Evolutionary conservation across 1,284 basidiomycete genomes (phyloP).

Genomic region (Xerocomus nothofagi): DNA sequence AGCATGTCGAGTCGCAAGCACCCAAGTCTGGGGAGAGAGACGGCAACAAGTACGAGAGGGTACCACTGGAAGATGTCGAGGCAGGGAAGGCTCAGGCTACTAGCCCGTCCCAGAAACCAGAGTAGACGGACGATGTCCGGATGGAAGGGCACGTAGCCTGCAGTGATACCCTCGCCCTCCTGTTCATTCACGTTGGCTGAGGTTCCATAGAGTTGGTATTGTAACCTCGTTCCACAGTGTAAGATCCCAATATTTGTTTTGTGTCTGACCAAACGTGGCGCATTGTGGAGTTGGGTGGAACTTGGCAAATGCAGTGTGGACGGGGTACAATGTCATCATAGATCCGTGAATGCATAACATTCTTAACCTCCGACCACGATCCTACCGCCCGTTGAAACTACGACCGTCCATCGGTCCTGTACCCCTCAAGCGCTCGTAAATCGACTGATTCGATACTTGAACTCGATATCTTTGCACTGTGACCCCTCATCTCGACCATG

Average conservation of each 20-base stretch:
- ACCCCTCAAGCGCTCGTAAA: neutral
- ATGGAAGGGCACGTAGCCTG: conserved; percentile 5
- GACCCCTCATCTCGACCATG: conserved; percentile 38
- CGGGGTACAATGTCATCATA: conserved; percentile 8
- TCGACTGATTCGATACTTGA: neutral
- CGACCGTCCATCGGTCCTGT: neutral
- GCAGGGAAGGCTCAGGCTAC: conserved; percentile 43
- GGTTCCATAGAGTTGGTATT: conserved; percentile 16
- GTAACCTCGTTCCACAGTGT: conserved; percentile 1
- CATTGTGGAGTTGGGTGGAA: conserved; percentile 10
- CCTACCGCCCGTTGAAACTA: neutral
- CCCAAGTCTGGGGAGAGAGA: conserved; percentile 27
- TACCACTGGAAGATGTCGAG: conserved; percentile 53
- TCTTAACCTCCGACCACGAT: conserved; percentile 10
- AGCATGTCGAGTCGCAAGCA: conserved; percentile 63
- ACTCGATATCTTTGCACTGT: neutral
- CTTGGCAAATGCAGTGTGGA: conserved; percentile 4
- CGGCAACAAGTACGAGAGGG: conserved; percentile 42
- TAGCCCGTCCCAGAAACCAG: conserved; percentile 30
- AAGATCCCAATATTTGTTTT: no score
- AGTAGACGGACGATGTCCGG: conserved; percentile 17
- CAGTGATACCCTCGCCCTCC: conserved; percentile 17
- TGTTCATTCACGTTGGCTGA: conserved; percentile 3
- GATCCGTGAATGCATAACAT: conserved; percentile 20
- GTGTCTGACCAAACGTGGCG: no score